Evolutionary conservation across 345 rosid species (phyloP).

Genomic region (Eucalyptus curtisii): DNA sequence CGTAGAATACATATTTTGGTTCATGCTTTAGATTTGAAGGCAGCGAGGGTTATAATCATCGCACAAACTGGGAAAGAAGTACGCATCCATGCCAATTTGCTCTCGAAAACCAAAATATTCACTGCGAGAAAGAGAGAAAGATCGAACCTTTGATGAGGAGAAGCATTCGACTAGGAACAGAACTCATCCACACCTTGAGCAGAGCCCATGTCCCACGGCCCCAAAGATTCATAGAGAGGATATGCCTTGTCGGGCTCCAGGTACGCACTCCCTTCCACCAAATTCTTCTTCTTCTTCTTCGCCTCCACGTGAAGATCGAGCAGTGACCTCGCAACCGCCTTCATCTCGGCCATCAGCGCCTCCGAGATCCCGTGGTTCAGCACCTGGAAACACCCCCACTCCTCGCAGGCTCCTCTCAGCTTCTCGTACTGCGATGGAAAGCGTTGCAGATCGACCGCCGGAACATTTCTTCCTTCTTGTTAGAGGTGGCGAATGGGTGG

Average conservation of each 20-base stretch:
- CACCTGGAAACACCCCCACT: conserved; percentile 69
- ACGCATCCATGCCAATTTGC: not conserved
- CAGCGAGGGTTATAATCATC: not conserved
- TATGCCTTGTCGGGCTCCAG: conserved; percentile 28
- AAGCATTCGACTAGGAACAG: conserved; percentile 53
- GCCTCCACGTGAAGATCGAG: conserved; percentile 51
- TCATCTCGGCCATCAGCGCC: conserved; percentile 49
- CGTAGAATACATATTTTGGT: not conserved
- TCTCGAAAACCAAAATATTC: not conserved
- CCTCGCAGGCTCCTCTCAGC: conserved; percentile 46
- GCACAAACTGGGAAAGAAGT: not conserved
- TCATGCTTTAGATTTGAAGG: not conserved
- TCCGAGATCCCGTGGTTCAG: conserved; percentile 44
- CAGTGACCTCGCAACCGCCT: conserved; percentile 41
- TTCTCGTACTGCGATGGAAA: conserved; percentile 17
- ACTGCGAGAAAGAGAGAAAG: not conserved
- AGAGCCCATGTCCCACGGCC: conserved; percentile 59
- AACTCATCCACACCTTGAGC: conserved; percentile 44
- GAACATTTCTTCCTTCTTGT: not conserved
- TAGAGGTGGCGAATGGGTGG: no score
- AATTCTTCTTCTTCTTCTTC: conserved; percentile 33
- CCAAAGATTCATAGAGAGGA: conserved; percentile 72
- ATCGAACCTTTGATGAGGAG: conserved; percentile 42
- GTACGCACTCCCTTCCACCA: conserved; percentile 64
- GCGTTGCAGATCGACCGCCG: conserved; percentile 29